Percentiles rank a stretch among this genome's conserved stretches.
phyloP scores from a whole-genome alignment of 176 grass and related monocot species.

The Ampelocalamus luodianensis region DNA sequence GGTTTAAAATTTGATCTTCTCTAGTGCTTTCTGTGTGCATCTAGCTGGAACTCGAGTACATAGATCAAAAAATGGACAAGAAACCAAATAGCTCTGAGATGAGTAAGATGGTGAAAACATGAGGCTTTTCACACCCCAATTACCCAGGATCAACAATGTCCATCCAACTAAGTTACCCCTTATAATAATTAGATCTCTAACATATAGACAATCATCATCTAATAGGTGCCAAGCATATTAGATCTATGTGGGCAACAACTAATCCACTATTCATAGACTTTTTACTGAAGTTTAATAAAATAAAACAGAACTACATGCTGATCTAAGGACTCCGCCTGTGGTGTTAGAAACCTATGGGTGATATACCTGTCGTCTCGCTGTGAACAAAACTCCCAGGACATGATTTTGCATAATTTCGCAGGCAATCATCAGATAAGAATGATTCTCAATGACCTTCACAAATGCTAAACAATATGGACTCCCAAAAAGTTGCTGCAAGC shows the following conservation, averaged over 20 bases:
- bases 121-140: slow-evolving; percentile 13
- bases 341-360: slow-evolving; percentile 78
- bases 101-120: background rate
- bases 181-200: background rate
- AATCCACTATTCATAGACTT: background rate
- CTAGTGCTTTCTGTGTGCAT: background rate
- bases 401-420: slow-evolving; percentile 61
- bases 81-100: background rate
- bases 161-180: slow-evolving; percentile 12
- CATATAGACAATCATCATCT: background rate
- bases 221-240: slow-evolving; percentile 17
- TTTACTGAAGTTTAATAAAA: slow-evolving; percentile 20
- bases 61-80: slow-evolving; percentile 15
- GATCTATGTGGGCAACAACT: background rate
- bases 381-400: slow-evolving; percentile 98
- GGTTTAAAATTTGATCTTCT: background rate
- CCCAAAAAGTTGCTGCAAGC: too few species aligned
- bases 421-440: slow-evolving; percentile 40
- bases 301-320: background rate
- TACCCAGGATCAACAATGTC: background rate
- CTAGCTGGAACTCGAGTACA: background rate
- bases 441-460: too few species aligned
- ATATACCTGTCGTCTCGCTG: slow-evolving; percentile 82
- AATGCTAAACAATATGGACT: too few species aligned
- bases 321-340: slow-evolving; percentile 62